These are phyloP conservation scores for Aspergillaceae sp. DNA, from an alignment of 2,329 filamentous ascomycete species.

Conservation along the genomic window DNA sequence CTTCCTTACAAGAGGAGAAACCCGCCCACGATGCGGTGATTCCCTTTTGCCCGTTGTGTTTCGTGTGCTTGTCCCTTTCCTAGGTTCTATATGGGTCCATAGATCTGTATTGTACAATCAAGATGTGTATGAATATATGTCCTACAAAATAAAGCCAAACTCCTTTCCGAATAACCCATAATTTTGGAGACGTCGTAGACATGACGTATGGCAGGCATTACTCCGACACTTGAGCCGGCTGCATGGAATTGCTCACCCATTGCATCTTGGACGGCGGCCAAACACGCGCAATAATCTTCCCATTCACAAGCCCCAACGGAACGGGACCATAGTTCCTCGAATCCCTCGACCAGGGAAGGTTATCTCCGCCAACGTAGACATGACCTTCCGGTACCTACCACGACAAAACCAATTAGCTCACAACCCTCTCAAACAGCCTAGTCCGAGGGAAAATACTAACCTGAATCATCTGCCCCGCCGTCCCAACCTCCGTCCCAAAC, in stretches of 20 bases:
- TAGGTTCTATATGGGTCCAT: slow-evolving; percentile 15
- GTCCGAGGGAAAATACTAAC: slow-evolving; percentile 34
- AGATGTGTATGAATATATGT: slow-evolving; percentile 34
- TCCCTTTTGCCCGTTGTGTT: not conserved
- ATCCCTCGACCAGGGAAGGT: slow-evolving; percentile 73
- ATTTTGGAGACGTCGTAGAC: not conserved
- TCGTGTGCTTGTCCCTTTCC: slow-evolving; percentile 4
- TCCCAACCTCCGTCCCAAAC: slow-evolving; percentile 24
- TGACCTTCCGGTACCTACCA: slow-evolving; percentile 76
- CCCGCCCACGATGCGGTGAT: slow-evolving; percentile 37
- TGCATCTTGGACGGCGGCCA: slow-evolving; percentile 29
- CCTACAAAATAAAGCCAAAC: slow-evolving; percentile 20
- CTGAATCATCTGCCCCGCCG: slow-evolving; percentile 36
- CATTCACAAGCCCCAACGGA: slow-evolving; percentile 72
- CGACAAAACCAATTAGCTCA: slow-evolving; percentile 2
- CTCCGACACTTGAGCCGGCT: slow-evolving; percentile 20
- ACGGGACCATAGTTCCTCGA: slow-evolving; percentile 80
- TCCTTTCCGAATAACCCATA: slow-evolving; percentile 9
- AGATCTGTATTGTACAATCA: slow-evolving; percentile 35
- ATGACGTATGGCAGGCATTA: not conserved
- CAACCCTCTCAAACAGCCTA: not conserved
- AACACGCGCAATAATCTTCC: slow-evolving; percentile 61
- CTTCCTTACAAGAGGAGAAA: slow-evolving; percentile 56
- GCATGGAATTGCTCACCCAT: slow-evolving; percentile 31
- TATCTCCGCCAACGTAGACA: slow-evolving; percentile 86